Conservation (phyloP, 2,329 filamentous ascomycete genomes). For the Ascochyta clinopodiicola region DNA sequence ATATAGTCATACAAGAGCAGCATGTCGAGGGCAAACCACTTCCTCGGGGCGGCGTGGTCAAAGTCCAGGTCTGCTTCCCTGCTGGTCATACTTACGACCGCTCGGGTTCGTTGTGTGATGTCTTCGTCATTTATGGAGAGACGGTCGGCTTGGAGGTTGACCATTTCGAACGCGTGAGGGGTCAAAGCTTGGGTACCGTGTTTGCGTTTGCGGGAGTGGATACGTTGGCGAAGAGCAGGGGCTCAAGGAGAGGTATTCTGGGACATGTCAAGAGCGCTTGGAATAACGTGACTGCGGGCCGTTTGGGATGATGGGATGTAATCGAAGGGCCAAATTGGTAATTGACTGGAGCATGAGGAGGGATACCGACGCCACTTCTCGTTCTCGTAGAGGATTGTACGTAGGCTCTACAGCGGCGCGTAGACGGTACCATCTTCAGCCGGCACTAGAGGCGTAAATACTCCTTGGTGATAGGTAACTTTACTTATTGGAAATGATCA, state of each 20-base stretch:
- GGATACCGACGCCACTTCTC: too few species aligned
- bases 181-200: neutral
- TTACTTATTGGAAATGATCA: too few species aligned
- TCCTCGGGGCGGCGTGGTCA: neutral
- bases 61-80: neutral
- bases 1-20: neutral
- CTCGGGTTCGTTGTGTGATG: neutral
- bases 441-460: too few species aligned
- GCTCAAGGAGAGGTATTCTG: neutral
- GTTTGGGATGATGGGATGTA: neutral
- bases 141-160: neutral
- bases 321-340: too few species aligned
- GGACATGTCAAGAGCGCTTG: neutral
- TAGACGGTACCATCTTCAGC: too few species aligned
- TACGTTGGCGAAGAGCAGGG: neutral
- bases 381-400: too few species aligned
- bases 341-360: too few species aligned
- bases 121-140: neutral
- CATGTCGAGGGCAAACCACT: neutral
- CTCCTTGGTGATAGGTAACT: too few species aligned
- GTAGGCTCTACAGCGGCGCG: too few species aligned
- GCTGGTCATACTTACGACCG: neutral
- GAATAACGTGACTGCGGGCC: neutral
- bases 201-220: neutral
- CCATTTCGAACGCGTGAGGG: neutral